Conservation (phyloP, 108 stramenopile genomes). For the Nitzschia putrida region DNA sequence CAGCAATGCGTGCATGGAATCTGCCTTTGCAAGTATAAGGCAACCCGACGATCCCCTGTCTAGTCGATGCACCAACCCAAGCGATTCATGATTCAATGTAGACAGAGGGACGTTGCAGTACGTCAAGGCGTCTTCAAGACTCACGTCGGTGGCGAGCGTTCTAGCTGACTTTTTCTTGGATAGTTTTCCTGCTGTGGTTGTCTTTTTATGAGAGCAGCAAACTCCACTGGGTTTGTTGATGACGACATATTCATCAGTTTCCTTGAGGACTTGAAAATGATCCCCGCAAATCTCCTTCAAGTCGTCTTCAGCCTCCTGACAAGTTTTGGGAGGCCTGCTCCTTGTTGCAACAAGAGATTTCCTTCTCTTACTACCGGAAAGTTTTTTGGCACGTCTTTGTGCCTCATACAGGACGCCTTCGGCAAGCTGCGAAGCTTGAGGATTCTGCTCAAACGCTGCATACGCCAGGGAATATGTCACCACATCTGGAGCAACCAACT, state of each 20-base stretch:
- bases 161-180: constrained; percentile 27
- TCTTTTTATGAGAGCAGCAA: constrained; percentile 59
- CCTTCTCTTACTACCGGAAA: constrained; percentile 60
- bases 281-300: constrained; percentile 47
- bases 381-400: constrained; percentile 51
- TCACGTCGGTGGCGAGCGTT: constrained; percentile 39
- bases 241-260: constrained; percentile 58
- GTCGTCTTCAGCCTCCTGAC: constrained; percentile 27
- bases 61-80: constrained; percentile 76
- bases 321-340: constrained; percentile 23
- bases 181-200: constrained; percentile 66
- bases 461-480: constrained; percentile 35
- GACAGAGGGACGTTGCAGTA: constrained; percentile 56
- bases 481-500: constrained; percentile 31
- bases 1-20: constrained; percentile 60
- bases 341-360: constrained; percentile 55
- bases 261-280: constrained; percentile 57
- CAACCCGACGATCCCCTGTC: constrained; percentile 79
- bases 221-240: constrained; percentile 73
- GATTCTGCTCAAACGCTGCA: constrained; percentile 16
- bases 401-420: constrained; percentile 55
- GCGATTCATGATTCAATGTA: constrained; percentile 62
- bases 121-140: constrained; percentile 74
- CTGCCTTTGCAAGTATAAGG: constrained; percentile 69
- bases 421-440: constrained; percentile 30